Conservation (phyloP, 1,284 basidiomycete genomes). For the Neonothopanus nambi region DNA sequence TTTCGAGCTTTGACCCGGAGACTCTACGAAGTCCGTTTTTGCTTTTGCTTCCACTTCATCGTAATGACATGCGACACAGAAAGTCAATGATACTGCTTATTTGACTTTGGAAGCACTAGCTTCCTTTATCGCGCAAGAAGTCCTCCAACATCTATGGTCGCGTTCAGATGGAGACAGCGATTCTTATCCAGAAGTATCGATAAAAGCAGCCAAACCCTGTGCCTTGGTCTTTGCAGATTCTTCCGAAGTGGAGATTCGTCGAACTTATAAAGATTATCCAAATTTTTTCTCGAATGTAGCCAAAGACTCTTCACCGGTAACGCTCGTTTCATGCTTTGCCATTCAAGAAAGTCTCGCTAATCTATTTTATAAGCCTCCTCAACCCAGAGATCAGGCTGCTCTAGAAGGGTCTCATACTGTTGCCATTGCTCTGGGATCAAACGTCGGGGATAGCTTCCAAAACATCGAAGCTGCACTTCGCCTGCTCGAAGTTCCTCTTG, state of each 20-base stretch:
- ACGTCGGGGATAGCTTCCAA: slow-evolving; percentile 85
- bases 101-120: slow-evolving; percentile 77
- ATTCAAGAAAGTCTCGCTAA: background rate
- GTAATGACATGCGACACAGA: slow-evolving; percentile 28
- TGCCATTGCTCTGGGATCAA: slow-evolving; percentile 86
- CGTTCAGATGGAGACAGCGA: slow-evolving; percentile 9
- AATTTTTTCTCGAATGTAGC: slow-evolving; percentile 19
- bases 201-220: slow-evolving; percentile 76
- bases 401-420: slow-evolving; percentile 35
- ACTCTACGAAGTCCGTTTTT: slow-evolving; percentile 32
- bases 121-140: slow-evolving; percentile 54
- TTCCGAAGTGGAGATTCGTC: slow-evolving; percentile 61
- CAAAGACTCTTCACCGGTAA: background rate
- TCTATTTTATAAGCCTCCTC: no score
- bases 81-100: slow-evolving; percentile 49
- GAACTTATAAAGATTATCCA: slow-evolving; percentile 38
- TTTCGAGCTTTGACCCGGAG: slow-evolving; percentile 29
- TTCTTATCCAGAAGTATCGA: slow-evolving; percentile 40
- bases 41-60: background rate
- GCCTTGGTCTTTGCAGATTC: slow-evolving; percentile 73
- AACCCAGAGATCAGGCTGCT: background rate
- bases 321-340: background rate
- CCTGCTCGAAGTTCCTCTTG: slow-evolving; percentile 48
- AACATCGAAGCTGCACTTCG: slow-evolving; percentile 81
- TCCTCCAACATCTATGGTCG: slow-evolving; percentile 31